Evolutionary conservation across 805 yeast genomes (phyloP).

Genomic region (Yarrowia keelungensis): DNA sequence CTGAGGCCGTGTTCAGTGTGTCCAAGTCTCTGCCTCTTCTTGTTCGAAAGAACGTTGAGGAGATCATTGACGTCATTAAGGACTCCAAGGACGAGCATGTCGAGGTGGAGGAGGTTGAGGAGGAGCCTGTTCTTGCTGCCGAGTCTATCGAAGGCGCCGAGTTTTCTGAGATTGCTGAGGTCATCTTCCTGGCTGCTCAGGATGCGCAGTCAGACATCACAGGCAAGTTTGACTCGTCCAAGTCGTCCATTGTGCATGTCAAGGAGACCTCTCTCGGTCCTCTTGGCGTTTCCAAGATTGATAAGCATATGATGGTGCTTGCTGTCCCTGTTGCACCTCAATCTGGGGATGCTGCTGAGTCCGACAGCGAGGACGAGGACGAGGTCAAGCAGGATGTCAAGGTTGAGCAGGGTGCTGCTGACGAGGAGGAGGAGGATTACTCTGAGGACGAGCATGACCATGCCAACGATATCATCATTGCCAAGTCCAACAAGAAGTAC

Average conservation of each 20-base stretch:
- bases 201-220: constrained; percentile 27
- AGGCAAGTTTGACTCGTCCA: constrained; percentile 33
- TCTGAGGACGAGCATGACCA: constrained; percentile 16
- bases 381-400: constrained; percentile 1
- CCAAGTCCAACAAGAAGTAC: constrained; percentile 35
- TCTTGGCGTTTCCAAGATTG: constrained; percentile 6
- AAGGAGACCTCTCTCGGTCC: constrained; percentile 28
- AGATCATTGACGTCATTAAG: constrained; percentile 64
- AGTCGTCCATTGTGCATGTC: constrained; percentile 18
- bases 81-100: constrained; percentile 39
- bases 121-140: constrained; percentile 29
- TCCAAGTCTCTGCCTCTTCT: constrained; percentile 55
- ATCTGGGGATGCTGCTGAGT: neutral
- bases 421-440: constrained; percentile 15
- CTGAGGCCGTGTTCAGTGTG: constrained; percentile 48
- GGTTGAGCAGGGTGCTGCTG: constrained; percentile 4
- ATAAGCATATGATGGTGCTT: constrained; percentile 32
- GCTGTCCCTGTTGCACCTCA: constrained; percentile 34
- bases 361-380: constrained; percentile 4
- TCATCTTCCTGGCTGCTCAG: constrained; percentile 29
- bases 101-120: constrained; percentile 28
- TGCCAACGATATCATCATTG: constrained; percentile 35
- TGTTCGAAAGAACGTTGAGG: constrained; percentile 64
- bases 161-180: constrained; percentile 34
- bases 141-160: constrained; percentile 35